Percentiles rank a stretch among this genome's conserved stretches.
phyloP scores from a whole-genome alignment of 805 yeast genomes.

The Candida ponderosae region DNA sequence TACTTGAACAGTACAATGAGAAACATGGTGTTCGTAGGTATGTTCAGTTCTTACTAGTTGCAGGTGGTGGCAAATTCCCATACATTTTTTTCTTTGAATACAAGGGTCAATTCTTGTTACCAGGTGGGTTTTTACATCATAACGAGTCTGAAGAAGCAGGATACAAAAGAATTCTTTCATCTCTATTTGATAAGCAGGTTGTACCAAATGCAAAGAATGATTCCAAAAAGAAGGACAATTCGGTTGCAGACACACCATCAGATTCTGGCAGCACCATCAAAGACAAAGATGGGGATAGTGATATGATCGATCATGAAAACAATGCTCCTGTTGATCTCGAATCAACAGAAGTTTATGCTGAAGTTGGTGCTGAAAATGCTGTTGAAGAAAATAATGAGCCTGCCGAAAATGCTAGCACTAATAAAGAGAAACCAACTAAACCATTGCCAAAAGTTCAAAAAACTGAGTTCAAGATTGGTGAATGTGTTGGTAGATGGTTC shows the following conservation, averaged over 20 bases:
- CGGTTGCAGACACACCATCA: too few relatives aligned
- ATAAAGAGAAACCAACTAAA: too few relatives aligned
- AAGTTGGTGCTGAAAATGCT: background rate
- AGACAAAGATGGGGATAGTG: too few relatives aligned
- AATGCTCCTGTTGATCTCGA: too few relatives aligned
- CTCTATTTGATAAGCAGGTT: constrained; percentile 3
- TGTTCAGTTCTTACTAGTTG: constrained; percentile 8
- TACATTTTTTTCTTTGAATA: constrained; percentile 4
- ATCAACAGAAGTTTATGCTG: too few relatives aligned
- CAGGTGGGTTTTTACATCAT: constrained; percentile 8
- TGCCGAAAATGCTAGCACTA: too few relatives aligned
- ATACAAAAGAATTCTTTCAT: constrained; percentile 4
- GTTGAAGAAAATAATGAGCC: background rate
- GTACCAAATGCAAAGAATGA: too few relatives aligned
- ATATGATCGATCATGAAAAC: too few relatives aligned
- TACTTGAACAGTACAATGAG: constrained; percentile 2
- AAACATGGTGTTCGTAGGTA: constrained; percentile 5
- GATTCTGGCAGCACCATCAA: too few relatives aligned
- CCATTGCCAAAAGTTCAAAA: background rate
- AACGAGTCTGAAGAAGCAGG: constrained; percentile 10
- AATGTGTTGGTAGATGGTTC: constrained; percentile 7
- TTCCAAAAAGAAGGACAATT: too few relatives aligned
- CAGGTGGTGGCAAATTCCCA: constrained; percentile 6
- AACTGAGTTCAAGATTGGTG: constrained; percentile 4
- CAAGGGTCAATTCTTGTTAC: constrained; percentile 2